Evolutionary conservation across 2,329 filamentous ascomycete species (phyloP), one percentile per base, ranked within the genome.

Genomic region (Ceratocystis colombiana): DNA sequence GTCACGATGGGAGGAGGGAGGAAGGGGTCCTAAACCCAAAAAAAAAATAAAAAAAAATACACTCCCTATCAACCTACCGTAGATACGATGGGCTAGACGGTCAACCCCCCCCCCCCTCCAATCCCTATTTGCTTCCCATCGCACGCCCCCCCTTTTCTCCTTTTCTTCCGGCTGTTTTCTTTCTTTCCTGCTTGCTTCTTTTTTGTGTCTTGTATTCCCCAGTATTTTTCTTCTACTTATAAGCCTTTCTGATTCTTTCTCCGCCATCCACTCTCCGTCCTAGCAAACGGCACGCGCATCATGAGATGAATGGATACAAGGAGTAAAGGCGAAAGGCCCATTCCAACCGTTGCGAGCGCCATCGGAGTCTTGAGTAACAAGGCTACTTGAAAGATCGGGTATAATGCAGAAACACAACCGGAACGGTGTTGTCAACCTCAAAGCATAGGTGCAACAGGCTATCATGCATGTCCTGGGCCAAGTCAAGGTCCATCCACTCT

Each of bases 401-500:
- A 50, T 10, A 50, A 50, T 20, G 22, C n/a, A 50, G 25, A 53
- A 5, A 15, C 15, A 53, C 48, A 53, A 53, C 22, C 48, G 20
- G 48, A 25, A 25, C 20, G 8, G 48, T 53, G 48, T 53, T 28
- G 48, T 53, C 48, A 53, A 53, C 48, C 48, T 53, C 48, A 53
- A 5, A 5, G 22, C 15, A 8, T 20, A 48, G 17, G 22, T 53
- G 25, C 48, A 25, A 53, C 25, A 12, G 48, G 37, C 48, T 53
- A 53, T 53, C 48, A 28, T 53, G 48, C 48, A 53, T 53, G 48
- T 28, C 48, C 48, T 25, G 15, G 48, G 48, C 48, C 48, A 53
- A 53, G 48, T 53, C 48, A 53, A 22, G 48, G 20, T 53, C 48
- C 22, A 53, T 28, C 48, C 48, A 53, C 48, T 53, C 48, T 48